phyloP scores from a whole-genome alignment of 495 filamentous ascomycete species.

The Entonaema liquescens region DNA sequence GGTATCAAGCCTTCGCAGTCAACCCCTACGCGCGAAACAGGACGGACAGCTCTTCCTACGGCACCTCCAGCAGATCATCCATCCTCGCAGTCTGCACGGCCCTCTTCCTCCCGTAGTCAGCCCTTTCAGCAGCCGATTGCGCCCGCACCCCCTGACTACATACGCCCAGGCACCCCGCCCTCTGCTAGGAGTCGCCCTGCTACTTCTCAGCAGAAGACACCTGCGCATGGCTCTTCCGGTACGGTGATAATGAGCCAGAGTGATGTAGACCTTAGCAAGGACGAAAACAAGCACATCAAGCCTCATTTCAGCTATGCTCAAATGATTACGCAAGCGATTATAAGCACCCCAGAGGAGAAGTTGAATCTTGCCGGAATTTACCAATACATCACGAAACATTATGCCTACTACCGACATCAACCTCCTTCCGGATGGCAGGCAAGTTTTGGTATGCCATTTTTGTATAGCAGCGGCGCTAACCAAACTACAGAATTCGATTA shows the following conservation, averaged over 20 bases:
- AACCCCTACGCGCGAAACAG: constrained; percentile 44
- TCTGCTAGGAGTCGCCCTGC: constrained; percentile 52
- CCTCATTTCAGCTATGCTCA: constrained; percentile 96
- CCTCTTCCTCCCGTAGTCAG: constrained; percentile 40
- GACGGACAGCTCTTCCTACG: constrained; percentile 49
- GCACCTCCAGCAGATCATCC: constrained; percentile 58
- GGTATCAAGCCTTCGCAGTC: constrained; percentile 41
- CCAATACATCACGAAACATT: constrained; percentile 84
- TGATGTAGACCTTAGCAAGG: constrained; percentile 82
- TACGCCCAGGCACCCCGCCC: constrained; percentile 72
- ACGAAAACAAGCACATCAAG: constrained; percentile 86
- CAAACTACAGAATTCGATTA: constrained; percentile 81
- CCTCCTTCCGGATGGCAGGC: constrained; percentile 86
- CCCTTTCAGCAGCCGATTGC: constrained; percentile 65
- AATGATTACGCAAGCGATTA: constrained; percentile 94
- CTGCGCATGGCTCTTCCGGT: constrained; percentile 51
- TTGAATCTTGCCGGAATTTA: constrained; percentile 91
- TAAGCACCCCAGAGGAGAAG: constrained; percentile 82
- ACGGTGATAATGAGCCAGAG: constrained; percentile 58
- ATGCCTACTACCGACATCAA: constrained; percentile 88
- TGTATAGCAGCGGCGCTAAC: constrained; percentile 30
- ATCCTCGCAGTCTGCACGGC: constrained; percentile 42
- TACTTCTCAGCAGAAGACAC: constrained; percentile 52
- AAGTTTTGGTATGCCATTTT: constrained; percentile 38
- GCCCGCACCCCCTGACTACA: constrained; percentile 74